Evolutionary conservation across 345 rosid species (phyloP), one percentile per base, ranked within the genome.

Genomic region (Salix brachista): DNA sequence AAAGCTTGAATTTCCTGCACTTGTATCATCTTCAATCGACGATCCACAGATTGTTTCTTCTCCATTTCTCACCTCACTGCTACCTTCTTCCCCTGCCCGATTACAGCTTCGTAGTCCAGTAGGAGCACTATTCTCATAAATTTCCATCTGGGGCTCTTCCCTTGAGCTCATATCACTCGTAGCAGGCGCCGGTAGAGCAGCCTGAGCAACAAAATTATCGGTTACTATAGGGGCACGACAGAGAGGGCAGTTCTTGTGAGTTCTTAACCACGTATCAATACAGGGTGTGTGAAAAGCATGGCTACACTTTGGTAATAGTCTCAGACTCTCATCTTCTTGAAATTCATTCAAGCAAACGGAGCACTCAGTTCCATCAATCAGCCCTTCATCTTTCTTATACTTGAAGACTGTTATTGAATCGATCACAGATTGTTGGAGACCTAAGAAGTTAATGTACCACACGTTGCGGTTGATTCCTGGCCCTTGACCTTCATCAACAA

Each of bases 271-370:
- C 36, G 93, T 86, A 74, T 92, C 98, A 11, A 94, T 89, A 74
- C 98, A 94, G 17, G 83, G 80, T 28, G 87, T 34, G 83, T 94
- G 98, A 80, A 94, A 94, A 21, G 92, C 95, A 76, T 92, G 98
- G 62, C 86, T 88, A 75, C 98, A 92, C 82, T 91, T 94, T 0
- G 95, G 94, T 77, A 94, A 84, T 54, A 94, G 77, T 80, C 95
- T 83, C 23, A 94, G 86, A 11, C 73, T 75, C 46, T 90, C 97
- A 30, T 86, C 87, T 65, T 92, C 94, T 78, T 86, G 76, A 32
- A 92, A 94, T 44, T 91, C 96, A 73, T 69, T 85, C 80, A 94
- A 86, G 85, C 98, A 94, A 74, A 94, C 87, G n/a, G 98, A 86
- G 79, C 98, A 94, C 28, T 91, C 94, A 2, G 93, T 90, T 48